Conservation (phyloP, 2,329 filamentous ascomycete species). For the Cercospora sesami region DNA sequence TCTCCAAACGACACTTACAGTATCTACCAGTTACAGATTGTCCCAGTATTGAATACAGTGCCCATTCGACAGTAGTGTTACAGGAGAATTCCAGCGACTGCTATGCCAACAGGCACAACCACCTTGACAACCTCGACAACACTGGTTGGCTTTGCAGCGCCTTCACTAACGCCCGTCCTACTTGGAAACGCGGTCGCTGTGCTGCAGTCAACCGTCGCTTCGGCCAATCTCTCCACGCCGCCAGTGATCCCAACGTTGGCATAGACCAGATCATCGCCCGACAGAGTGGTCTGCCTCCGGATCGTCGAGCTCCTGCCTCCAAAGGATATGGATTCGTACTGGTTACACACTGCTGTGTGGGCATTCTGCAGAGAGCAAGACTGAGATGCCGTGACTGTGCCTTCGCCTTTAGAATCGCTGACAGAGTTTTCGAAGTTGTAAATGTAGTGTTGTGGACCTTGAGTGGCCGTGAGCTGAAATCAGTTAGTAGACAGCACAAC, state of each 20-base stretch:
- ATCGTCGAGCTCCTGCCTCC: slow-evolving; percentile 6
- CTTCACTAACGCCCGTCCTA: slow-evolving; percentile 4
- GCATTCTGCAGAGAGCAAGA: slow-evolving; percentile 12
- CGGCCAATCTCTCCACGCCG: slow-evolving; percentile 20
- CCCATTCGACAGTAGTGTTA: neutral
- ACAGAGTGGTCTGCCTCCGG: slow-evolving; percentile 5
- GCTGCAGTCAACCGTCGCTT: slow-evolving; percentile 11
- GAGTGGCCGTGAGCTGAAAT: slow-evolving; percentile 18
- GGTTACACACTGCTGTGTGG: slow-evolving; percentile 8
- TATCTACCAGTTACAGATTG: neutral
- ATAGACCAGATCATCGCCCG: slow-evolving; percentile 9
- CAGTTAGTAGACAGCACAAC: neutral
- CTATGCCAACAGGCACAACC: slow-evolving; percentile 21
- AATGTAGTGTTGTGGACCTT: slow-evolving; percentile 16
- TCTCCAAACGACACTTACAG: too few relatives aligned
- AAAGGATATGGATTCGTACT: slow-evolving; percentile 13
- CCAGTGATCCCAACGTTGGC: slow-evolving; percentile 24
- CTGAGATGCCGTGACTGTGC: slow-evolving; percentile 8
- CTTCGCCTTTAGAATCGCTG: slow-evolving; percentile 5
- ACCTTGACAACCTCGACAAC: slow-evolving; percentile 24
- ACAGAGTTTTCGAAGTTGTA: slow-evolving; percentile 12
- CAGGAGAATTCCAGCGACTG: slow-evolving; percentile 11
- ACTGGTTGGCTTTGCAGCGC: slow-evolving; percentile 16
- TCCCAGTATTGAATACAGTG: neutral
- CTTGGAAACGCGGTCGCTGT: slow-evolving; percentile 9